Evolutionary conservation across 495 filamentous ascomycete species (phyloP).

Genomic region (Neurospora sp.): DNA sequence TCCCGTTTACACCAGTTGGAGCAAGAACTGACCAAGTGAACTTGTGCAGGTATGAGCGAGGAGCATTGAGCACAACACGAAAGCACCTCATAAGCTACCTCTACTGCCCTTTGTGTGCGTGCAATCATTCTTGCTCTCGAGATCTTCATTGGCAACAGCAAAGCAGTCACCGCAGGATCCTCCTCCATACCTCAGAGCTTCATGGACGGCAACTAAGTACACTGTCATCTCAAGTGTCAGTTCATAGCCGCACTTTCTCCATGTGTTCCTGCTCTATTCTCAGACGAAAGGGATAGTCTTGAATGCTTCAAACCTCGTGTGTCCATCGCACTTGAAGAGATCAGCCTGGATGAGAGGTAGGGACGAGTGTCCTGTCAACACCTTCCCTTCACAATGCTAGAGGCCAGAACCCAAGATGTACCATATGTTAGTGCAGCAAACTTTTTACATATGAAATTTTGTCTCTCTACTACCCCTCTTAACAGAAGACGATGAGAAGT

Average conservation of each 20-base stretch:
- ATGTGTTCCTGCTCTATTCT: not conserved
- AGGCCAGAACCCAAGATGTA: not conserved
- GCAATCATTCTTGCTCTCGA: not conserved
- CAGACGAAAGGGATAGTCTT: not conserved
- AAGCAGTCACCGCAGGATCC: not conserved
- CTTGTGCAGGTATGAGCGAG: not conserved
- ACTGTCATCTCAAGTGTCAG: not conserved
- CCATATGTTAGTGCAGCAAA: not conserved
- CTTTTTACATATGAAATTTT: not conserved
- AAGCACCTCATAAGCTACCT: not conserved
- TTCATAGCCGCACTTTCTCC: not conserved
- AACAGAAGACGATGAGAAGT: not conserved
- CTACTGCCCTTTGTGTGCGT: not conserved
- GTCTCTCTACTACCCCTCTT: not conserved
- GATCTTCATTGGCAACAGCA: not conserved
- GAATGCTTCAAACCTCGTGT: not conserved
- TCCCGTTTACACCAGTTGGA: not conserved
- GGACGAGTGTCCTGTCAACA: not conserved
- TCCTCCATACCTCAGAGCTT: not conserved
- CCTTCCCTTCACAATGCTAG: not conserved
- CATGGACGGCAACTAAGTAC: not conserved
- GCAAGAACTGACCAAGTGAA: not conserved
- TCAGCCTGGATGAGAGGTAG: not conserved
- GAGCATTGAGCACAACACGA: not conserved
- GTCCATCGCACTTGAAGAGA: not conserved